phyloP scores from a whole-genome alignment of 129 eudicot genomes.

The Chrysanthemum seticuspe region DNA sequence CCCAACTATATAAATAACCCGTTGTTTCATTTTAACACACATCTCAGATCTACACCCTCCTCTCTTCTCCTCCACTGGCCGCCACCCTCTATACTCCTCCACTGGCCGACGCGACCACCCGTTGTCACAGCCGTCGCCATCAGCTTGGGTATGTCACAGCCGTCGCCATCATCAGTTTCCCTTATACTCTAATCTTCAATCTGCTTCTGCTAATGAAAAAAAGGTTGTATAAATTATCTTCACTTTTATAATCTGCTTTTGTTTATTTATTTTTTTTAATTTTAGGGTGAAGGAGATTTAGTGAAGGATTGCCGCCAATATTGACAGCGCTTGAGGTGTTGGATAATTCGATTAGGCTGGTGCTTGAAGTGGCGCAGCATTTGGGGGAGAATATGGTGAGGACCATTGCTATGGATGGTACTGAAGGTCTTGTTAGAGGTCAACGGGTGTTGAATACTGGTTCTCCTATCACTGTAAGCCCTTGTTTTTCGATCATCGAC shows the following conservation, averaged over 20 bases:
- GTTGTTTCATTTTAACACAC: too few species aligned
- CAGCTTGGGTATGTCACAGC: too few species aligned
- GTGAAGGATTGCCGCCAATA: slow-evolving; percentile 92
- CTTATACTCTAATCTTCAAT: slow-evolving; percentile 27
- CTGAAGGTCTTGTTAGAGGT: slow-evolving; percentile 96
- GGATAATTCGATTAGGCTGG: slow-evolving; percentile 68
- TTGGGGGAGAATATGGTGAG: slow-evolving; percentile 92
- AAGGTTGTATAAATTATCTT: slow-evolving; percentile 54
- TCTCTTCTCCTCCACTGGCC: too few species aligned
- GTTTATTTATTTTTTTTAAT: too few species aligned
- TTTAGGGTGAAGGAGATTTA: slow-evolving; percentile 43
- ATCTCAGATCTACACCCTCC: too few species aligned
- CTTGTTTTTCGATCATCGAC: not conserved
- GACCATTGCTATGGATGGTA: slow-evolving; percentile 99
- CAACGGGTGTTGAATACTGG: slow-evolving; percentile 91
- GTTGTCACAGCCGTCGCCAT: too few species aligned
- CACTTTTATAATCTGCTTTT: too few species aligned
- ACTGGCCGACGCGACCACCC: too few species aligned
- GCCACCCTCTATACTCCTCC: too few species aligned
- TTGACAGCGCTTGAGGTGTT: slow-evolving; percentile 62
- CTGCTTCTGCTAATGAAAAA: slow-evolving; percentile 49
- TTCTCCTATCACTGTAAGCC: slow-evolving; percentile 88
- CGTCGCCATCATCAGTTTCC: slow-evolving; percentile 51
- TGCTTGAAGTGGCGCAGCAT: slow-evolving; percentile 92
- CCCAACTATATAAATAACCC: too few species aligned